These are phyloP conservation scores for Rugosomyces carneus DNA, from an alignment of 1,284 basidiomycete genomes.

Conservation along the genomic window DNA sequence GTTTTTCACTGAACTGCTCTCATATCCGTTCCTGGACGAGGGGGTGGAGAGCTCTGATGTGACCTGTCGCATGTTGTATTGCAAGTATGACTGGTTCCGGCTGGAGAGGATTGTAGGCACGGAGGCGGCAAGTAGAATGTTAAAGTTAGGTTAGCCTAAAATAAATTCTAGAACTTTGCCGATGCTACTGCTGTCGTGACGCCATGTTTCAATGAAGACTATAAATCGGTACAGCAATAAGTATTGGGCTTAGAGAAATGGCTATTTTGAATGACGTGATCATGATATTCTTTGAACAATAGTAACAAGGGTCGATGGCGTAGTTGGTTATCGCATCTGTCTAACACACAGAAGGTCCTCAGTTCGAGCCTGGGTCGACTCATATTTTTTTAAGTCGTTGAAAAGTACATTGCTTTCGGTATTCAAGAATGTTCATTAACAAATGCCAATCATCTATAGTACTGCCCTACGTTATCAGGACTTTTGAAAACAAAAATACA, in stretches of 20 bases:
- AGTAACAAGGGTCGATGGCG: slow-evolving; percentile 50
- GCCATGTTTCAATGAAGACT: too few relatives aligned
- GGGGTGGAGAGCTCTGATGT: slow-evolving; percentile 77
- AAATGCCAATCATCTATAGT: too few relatives aligned
- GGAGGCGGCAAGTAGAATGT: slow-evolving; percentile 42
- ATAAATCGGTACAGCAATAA: too few relatives aligned
- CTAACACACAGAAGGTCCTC: slow-evolving; percentile 51
- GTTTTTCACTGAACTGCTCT: slow-evolving; percentile 87
- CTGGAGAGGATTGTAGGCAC: slow-evolving; percentile 78
- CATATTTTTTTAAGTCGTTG: slow-evolving; percentile 23
- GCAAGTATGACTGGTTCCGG: slow-evolving; percentile 82
- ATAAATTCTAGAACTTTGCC: neutral
- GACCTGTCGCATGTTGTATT: slow-evolving; percentile 74
- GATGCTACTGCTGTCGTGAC: neutral
- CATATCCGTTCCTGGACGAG: slow-evolving; percentile 81
- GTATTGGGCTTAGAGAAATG: too few relatives aligned
- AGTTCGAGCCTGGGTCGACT: slow-evolving; percentile 53
- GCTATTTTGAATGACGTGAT: too few relatives aligned
- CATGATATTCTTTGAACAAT: neutral
- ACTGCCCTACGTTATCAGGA: too few relatives aligned
- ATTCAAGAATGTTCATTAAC: too few relatives aligned
- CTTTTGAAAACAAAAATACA: too few relatives aligned
- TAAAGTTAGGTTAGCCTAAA: slow-evolving; percentile 23
- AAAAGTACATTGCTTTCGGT: too few relatives aligned
- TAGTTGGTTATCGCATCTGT: slow-evolving; percentile 79